phyloP scores from a whole-genome alignment of 2,329 filamentous ascomycete genomes.

The Penicillium sp. region DNA sequence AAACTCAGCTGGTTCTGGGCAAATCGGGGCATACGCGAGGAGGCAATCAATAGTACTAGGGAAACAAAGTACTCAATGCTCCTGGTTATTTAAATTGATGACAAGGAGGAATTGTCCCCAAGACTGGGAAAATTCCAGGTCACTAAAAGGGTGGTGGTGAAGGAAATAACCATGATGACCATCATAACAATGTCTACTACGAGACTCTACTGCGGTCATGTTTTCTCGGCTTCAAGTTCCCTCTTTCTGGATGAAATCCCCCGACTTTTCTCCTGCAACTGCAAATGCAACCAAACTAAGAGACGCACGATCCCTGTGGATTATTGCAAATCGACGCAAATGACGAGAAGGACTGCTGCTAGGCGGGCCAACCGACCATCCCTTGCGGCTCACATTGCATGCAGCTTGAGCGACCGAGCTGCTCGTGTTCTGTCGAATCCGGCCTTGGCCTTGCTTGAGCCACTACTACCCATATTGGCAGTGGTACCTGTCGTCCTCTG shows the following conservation, averaged over 20 bases:
- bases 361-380: constrained; percentile 13
- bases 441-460: not conserved
- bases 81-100: not conserved
- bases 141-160: not conserved
- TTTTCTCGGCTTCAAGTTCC: not conserved
- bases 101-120: not conserved
- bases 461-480: no score
- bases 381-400: constrained; percentile 32
- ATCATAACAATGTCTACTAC: not conserved
- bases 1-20: constrained; percentile 18
- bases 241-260: not conserved
- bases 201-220: not conserved
- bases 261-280: not conserved
- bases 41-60: constrained; percentile 20
- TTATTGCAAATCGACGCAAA: constrained; percentile 11
- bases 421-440: constrained; percentile 19
- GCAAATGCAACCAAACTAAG: not conserved
- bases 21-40: constrained; percentile 22
- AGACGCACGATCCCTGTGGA: constrained; percentile 15
- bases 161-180: not conserved
- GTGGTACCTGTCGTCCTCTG: no score
- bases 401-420: constrained; percentile 13
- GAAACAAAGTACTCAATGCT: not conserved
- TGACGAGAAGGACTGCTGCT: constrained; percentile 10
- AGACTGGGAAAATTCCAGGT: not conserved